Percentiles rank a stretch among this genome's conserved stretches.
Evolutionary conservation across 192 early-diverging fungal genomes (phyloP).

Genomic region (Coemansia sp.): DNA sequence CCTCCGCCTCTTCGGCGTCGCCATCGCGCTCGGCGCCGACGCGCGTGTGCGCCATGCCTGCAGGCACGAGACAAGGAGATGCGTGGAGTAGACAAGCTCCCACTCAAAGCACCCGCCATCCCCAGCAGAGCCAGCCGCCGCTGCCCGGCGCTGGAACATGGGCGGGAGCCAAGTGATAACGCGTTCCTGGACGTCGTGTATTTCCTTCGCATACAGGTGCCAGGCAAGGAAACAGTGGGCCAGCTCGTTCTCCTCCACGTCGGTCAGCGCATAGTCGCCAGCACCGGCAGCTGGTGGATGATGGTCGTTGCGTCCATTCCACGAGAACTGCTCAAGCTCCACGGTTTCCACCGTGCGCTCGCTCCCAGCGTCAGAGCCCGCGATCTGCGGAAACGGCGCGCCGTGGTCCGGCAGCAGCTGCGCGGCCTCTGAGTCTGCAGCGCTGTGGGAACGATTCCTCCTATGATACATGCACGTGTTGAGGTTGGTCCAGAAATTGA

Average conservation of each 20-base stretch:
- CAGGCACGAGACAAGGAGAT: conserved; percentile 8
- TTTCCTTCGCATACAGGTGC: conserved; percentile 15
- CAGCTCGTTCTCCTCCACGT: conserved; percentile 2
- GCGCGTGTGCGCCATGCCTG: background rate
- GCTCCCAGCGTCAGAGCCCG: background rate
- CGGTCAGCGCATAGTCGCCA: background rate
- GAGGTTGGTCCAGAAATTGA: background rate
- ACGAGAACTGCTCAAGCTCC: conserved; percentile 11
- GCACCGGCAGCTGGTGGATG: background rate
- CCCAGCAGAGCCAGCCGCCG: background rate
- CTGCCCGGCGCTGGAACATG: conserved; percentile 4
- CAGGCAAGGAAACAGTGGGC: conserved; percentile 18
- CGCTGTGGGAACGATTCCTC: no score
- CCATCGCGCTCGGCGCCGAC: background rate
- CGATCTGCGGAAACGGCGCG: background rate
- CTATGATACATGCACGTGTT: background rate
- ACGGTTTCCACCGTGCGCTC: background rate
- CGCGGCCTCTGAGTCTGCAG: no score
- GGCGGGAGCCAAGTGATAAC: conserved; percentile 3
- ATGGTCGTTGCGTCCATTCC: background rate
- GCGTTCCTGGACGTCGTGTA: conserved; percentile 4
- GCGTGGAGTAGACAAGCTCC: conserved; percentile 14
- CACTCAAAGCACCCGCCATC: conserved; percentile 22
- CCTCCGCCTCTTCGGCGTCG: background rate
- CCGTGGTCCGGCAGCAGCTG: background rate